Percentiles rank a stretch among this genome's conserved stretches.
These are phyloP conservation scores for Blastobotrys capitulatus DNA, from an alignment of 1,139 yeast genomes.

Conservation along the genomic window DNA sequence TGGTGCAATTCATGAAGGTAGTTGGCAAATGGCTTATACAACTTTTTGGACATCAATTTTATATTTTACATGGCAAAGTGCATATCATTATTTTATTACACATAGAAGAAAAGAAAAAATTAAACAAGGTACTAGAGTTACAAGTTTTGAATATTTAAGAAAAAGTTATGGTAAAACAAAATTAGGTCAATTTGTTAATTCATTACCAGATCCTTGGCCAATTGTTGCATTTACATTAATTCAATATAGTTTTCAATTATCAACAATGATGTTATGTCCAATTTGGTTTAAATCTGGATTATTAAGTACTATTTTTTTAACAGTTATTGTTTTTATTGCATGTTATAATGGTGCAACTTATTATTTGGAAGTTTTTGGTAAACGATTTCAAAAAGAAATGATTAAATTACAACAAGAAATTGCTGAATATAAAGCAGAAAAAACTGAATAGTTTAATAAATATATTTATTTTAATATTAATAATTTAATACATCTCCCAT, in stretches of 20 bases:
- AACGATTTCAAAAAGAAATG: slow-evolving; percentile 79
- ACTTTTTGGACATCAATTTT: slow-evolving; percentile 75
- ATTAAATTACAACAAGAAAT: slow-evolving; percentile 64
- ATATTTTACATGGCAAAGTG: slow-evolving; percentile 86
- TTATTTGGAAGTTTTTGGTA: slow-evolving; percentile 81
- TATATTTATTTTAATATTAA: too few species aligned
- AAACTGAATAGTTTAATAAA: background rate
- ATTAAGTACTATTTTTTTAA: slow-evolving; percentile 63
- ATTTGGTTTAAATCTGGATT: slow-evolving; percentile 69
- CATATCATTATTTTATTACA: slow-evolving; percentile 89
- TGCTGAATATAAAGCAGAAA: slow-evolving; percentile 21
- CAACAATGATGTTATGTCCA: slow-evolving; percentile 89
- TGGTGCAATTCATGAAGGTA: slow-evolving; percentile 62
- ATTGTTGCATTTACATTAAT: slow-evolving; percentile 78
- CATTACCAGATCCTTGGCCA: slow-evolving; percentile 79
- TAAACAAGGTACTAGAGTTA: slow-evolving; percentile 67
- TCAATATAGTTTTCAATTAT: slow-evolving; percentile 80
- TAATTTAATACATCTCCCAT: slow-evolving; percentile 25
- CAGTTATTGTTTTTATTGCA: slow-evolving; percentile 69
- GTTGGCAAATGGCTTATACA: slow-evolving; percentile 70
- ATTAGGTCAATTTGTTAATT: slow-evolving; percentile 75
- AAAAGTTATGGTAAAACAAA: slow-evolving; percentile 58
- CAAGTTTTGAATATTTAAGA: slow-evolving; percentile 82
- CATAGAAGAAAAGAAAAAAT: slow-evolving; percentile 73
- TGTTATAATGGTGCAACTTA: slow-evolving; percentile 93